These are phyloP conservation scores for Erucastrum elatum DNA, from an alignment of 345 rosid genomes.

Conservation along the genomic window DNA sequence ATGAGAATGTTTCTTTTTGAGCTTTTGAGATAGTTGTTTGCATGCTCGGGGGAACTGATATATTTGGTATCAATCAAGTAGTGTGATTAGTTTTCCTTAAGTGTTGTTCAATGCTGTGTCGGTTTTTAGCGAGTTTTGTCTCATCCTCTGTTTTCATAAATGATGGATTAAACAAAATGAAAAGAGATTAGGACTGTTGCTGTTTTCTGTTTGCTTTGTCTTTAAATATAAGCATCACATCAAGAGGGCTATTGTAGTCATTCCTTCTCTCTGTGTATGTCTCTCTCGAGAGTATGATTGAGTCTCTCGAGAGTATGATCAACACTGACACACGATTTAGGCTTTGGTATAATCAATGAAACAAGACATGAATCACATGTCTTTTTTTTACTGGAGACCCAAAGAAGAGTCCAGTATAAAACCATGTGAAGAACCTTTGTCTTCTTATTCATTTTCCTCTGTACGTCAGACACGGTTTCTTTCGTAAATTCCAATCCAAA, in stretches of 20 bases:
- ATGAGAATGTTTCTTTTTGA: background rate
- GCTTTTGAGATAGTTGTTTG: background rate
- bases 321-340: background rate
- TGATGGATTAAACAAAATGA: slow-evolving; percentile 2
- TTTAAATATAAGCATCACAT: background rate
- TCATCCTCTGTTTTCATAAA: background rate
- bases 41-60: background rate
- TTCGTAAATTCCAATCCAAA: background rate
- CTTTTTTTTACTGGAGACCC: background rate
- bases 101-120: background rate
- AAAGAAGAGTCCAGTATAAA: slow-evolving; percentile 3
- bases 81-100: slow-evolving; percentile 3
- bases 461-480: background rate
- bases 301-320: background rate
- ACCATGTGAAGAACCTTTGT: slow-evolving; percentile 32
- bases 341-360: background rate
- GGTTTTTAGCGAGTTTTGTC: slow-evolving; percentile 6
- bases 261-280: background rate
- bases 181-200: background rate
- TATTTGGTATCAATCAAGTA: background rate
- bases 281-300: background rate
- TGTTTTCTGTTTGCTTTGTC: background rate
- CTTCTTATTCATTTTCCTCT: slow-evolving; percentile 1
- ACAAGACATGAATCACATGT: slow-evolving; percentile 17
- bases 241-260: background rate